These are phyloP conservation scores for Candida insectalens DNA, from an alignment of 805 yeast species.

Conservation along the genomic window DNA sequence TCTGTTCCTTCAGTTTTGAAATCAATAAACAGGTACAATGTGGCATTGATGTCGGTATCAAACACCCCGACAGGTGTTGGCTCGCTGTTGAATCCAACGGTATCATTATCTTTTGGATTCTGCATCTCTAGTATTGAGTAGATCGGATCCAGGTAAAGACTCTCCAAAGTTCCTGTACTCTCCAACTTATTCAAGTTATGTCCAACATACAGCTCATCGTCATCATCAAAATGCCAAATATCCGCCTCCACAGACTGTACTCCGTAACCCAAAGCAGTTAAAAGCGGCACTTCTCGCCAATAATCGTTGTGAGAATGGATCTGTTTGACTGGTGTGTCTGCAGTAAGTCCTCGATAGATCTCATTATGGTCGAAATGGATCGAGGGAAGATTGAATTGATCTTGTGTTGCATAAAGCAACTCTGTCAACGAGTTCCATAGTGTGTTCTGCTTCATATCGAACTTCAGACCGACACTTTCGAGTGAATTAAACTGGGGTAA, in stretches of 20 bases:
- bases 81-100: slow-evolving; percentile 2
- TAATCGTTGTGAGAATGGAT: slow-evolving; percentile 52
- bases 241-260: slow-evolving; percentile 45
- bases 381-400: slow-evolving; percentile 1
- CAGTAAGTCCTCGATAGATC: slow-evolving; percentile 15
- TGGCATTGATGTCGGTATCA: slow-evolving; percentile 36
- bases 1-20: slow-evolving; percentile 46
- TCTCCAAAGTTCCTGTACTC: slow-evolving; percentile 34
- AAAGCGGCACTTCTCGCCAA: slow-evolving; percentile 39
- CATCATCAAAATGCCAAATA: slow-evolving; percentile 33
- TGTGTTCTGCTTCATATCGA: background rate
- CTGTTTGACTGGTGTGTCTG: slow-evolving; percentile 14
- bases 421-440: background rate
- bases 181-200: slow-evolving; percentile 43
- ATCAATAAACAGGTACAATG: slow-evolving; percentile 56
- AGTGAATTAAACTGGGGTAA: no score
- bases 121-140: slow-evolving; percentile 31
- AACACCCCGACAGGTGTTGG: slow-evolving; percentile 16
- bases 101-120: slow-evolving; percentile 1
- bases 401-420: background rate
- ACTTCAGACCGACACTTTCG: no score
- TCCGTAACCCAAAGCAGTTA: slow-evolving; percentile 38
- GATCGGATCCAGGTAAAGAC: slow-evolving; percentile 47
- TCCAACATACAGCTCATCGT: slow-evolving; percentile 41
- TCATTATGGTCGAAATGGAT: slow-evolving; percentile 2